Conservation (phyloP, 768 basidiomycete species). For the Tricholoma hemisulphureum region DNA sequence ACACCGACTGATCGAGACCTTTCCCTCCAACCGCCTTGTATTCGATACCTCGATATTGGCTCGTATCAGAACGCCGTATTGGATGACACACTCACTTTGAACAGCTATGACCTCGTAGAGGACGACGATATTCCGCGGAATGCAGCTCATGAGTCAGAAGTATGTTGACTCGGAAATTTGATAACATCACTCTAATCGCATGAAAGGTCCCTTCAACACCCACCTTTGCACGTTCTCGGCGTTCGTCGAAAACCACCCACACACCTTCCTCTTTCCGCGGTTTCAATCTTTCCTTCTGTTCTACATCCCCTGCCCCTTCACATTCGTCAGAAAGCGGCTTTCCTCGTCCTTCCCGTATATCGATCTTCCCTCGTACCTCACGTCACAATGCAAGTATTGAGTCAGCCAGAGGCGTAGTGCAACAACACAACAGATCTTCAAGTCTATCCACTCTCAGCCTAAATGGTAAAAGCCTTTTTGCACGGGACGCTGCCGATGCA, state of each 20-base stretch:
- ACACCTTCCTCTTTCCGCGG: slow-evolving; percentile 39
- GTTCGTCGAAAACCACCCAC: slow-evolving; percentile 34
- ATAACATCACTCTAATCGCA: slow-evolving; percentile 1
- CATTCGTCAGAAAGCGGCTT: slow-evolving; percentile 31
- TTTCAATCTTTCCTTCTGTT: slow-evolving; percentile 46
- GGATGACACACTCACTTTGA: slow-evolving; percentile 35
- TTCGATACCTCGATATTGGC: slow-evolving; percentile 41
- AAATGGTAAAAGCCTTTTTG: slow-evolving; percentile 1
- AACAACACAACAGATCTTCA: slow-evolving; percentile 46
- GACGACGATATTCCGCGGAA: slow-evolving; percentile 48
- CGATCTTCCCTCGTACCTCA: slow-evolving; percentile 43
- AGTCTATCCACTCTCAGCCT: slow-evolving; percentile 46
- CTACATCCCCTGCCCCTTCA: slow-evolving; percentile 39
- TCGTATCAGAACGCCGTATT: slow-evolving; percentile 15
- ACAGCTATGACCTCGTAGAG: slow-evolving; percentile 50
- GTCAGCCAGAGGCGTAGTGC: slow-evolving; percentile 21
- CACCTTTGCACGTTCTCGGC: slow-evolving; percentile 31
- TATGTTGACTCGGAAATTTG: slow-evolving; percentile 4
- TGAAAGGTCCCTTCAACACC: slow-evolving; percentile 35
- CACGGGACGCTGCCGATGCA: slow-evolving; percentile 10
- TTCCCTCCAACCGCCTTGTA: slow-evolving; percentile 30
- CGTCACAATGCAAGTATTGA: slow-evolving; percentile 33
- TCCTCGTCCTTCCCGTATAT: slow-evolving; percentile 37
- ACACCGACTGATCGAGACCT: slow-evolving; percentile 11
- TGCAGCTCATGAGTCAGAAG: slow-evolving; percentile 16